Base-by-base conservation (phyloP, 768 basidiomycete species). In the Lyophyllum atratum region DNA sequence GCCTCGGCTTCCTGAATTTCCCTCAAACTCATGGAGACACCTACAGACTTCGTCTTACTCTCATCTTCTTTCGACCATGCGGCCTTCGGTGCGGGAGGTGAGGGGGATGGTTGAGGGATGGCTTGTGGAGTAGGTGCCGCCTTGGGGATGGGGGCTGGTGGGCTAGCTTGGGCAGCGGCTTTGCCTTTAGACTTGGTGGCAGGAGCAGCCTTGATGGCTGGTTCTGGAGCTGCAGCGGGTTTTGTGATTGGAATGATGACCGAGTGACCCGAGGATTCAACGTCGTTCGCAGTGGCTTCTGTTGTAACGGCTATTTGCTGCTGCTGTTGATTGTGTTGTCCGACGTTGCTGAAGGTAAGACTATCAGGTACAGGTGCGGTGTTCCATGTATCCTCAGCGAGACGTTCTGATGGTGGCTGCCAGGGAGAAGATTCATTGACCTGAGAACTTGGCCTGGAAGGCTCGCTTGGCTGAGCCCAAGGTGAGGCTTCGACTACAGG, bases 1-100 rank as follows among this genome's bases (percentile, higher is more conserved):
- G 83, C 85, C 72, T 99, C 97, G 2, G 89, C 87, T 63, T 97
- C 94, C 70, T 99, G 97, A 45, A 99, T 99, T 55, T 98, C 94
- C 54, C 95, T 87, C 34, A 99, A 74, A 59, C 91, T 92, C 34
- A 88, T 76, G 22, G 87, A 74, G 4, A 73, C 64, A 15, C 71
- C 71, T 14, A 73, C 65, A 7, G 70, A 64, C 67, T 80, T 79
- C 45, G 76, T 69, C 68, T 85, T 86, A 37, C 75, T 74, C 14
- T 91, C 90, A 39, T 91, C 87, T 31, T 87, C 87, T 59, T 82
- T 83, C 19, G 80, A 76, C 87, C 90, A 91, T 15, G 85, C 82
- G 43, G 80, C 74, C 64, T 87, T 88, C 15, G 73, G 54, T 42
- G 59, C 69, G n/a, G 68, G 37, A 2, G 70, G 62, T 11, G 70